These are phyloP conservation scores for Cercospora zeina DNA, from an alignment of 2,329 filamentous ascomycete species.

Conservation along the genomic window DNA sequence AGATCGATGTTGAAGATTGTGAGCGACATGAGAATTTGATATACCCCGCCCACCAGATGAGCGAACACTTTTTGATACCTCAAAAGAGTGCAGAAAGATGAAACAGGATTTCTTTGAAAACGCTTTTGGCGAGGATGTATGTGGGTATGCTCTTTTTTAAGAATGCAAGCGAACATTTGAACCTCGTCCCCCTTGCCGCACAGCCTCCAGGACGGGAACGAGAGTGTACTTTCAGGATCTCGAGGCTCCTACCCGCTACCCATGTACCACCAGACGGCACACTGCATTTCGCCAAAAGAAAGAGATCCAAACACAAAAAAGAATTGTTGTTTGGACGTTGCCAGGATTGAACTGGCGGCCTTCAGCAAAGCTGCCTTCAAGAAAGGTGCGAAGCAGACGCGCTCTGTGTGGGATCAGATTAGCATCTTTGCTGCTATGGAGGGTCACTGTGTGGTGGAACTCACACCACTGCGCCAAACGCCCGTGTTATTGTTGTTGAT, in stretches of 20 bases:
- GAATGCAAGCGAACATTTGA: neutral
- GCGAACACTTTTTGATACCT: neutral
- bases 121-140: neutral
- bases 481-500: neutral
- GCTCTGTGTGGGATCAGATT: neutral
- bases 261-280: neutral
- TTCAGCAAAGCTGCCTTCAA: constrained; percentile 8
- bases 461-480: constrained; percentile 16
- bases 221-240: neutral
- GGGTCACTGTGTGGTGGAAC: neutral
- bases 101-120: neutral
- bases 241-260: neutral
- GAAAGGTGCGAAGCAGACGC: constrained; percentile 16
- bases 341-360: constrained; percentile 14
- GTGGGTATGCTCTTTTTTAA: neutral
- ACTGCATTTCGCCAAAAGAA: neutral
- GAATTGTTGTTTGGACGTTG: neutral
- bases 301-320: neutral
- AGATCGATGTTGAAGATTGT: neutral
- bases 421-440: neutral
- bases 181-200: neutral
- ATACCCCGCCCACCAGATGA: constrained; percentile 6
- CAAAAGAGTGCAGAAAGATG: neutral
- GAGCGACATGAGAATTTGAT: neutral
- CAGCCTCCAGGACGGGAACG: neutral